Evolutionary conservation across 2,329 filamentous ascomycete species (phyloP).

Genomic region (Colletotrichum musicola): DNA sequence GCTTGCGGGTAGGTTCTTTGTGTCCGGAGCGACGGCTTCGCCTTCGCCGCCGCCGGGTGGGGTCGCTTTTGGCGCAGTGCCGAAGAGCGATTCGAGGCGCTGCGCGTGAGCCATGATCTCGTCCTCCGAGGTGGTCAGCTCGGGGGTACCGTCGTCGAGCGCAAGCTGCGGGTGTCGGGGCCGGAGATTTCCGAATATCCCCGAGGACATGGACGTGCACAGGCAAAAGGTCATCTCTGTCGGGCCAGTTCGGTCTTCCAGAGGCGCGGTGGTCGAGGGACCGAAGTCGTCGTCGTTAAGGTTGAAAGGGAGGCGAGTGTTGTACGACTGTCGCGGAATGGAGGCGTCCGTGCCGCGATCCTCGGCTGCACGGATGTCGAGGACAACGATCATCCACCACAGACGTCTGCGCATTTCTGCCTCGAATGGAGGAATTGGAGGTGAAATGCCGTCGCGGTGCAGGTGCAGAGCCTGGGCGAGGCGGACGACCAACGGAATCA

Average conservation of each 20-base stretch:
- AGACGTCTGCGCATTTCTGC: conserved; percentile 71
- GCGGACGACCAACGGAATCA: conserved; percentile 56
- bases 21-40: conserved; percentile 2
- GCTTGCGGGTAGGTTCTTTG: conserved; percentile 48
- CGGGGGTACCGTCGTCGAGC: conserved; percentile 17
- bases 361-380: conserved; percentile 68
- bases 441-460: conserved; percentile 56
- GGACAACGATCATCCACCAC: conserved; percentile 73
- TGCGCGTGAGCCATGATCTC: conserved; percentile 56
- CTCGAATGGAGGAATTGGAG: conserved; percentile 61
- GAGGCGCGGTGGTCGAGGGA: conserved; percentile 51
- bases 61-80: conserved; percentile 48
- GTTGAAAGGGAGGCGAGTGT: conserved; percentile 63
- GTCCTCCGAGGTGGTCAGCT: conserved; percentile 49
- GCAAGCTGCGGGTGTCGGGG: conserved; percentile 51
- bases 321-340: conserved; percentile 57
- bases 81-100: conserved; percentile 54
- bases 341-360: conserved; percentile 63
- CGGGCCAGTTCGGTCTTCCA: conserved; percentile 51
- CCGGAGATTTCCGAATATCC: conserved; percentile 51
- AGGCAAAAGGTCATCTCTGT: conserved; percentile 57
- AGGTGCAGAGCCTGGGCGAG: conserved; percentile 58
- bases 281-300: conserved; percentile 66
- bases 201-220: conserved; percentile 55
- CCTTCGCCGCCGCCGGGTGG: conserved; percentile 28